These are phyloP conservation scores for Amoeboaphelidium protococcarum DNA, from an alignment of 371 early-diverging fungal genomes.

Conservation along the genomic window DNA sequence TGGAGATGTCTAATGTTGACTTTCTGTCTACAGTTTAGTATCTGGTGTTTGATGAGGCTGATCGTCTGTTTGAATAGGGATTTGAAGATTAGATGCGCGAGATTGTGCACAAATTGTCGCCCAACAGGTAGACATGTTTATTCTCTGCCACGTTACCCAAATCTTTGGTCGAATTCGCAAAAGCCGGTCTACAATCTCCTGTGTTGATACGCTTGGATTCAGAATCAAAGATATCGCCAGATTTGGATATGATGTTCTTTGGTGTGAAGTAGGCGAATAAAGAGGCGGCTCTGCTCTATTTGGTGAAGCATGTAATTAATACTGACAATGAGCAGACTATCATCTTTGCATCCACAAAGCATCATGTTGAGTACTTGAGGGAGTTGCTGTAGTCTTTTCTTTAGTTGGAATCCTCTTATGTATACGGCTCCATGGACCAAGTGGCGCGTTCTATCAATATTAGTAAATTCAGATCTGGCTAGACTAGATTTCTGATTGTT, in stretches of 20 bases:
- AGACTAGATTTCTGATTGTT: conserved; percentile 58
- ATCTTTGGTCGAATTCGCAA: conserved; percentile 74
- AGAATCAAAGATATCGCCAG: conserved; percentile 69
- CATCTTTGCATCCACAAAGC: conserved; percentile 79
- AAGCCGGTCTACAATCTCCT: conserved; percentile 78
- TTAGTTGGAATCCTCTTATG: conserved; percentile 50
- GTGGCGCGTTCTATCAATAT: conserved; percentile 65
- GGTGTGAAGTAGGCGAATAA: conserved; percentile 49
- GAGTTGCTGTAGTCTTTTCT: conserved; percentile 24
- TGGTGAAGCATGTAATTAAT: conserved; percentile 52
- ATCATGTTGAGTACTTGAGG: conserved; percentile 80
- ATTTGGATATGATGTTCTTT: conserved; percentile 46
- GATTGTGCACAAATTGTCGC: conserved; percentile 42
- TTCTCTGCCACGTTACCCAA: conserved; percentile 88
- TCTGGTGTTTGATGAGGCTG: conserved; percentile 38
- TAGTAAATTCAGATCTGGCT: conserved; percentile 44
- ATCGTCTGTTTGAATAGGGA: conserved; percentile 78
- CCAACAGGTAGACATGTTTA: conserved; percentile 51
- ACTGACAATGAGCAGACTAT: conserved; percentile 37
- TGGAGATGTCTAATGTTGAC: conserved; percentile 67
- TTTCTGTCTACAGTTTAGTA: conserved; percentile 51
- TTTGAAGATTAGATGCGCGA: conserved; percentile 85
- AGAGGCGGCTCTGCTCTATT: conserved; percentile 60
- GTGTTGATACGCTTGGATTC: conserved; percentile 71
- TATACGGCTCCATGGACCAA: conserved; percentile 86